These are phyloP conservation scores for Solanum phureja DNA, from an alignment of 257 asterid genomes.

Conservation along the genomic window DNA sequence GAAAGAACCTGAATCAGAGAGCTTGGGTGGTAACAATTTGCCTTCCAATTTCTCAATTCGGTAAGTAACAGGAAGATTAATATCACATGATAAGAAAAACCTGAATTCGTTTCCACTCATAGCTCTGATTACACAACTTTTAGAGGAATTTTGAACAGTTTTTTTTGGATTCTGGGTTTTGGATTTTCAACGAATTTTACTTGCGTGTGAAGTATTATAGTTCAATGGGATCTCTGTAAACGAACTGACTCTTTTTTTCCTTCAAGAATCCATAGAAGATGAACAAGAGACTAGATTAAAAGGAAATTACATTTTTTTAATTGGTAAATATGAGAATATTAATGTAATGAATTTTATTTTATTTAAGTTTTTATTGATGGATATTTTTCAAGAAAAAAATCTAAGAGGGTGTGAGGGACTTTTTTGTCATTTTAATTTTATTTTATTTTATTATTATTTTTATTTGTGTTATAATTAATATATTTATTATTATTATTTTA, in stretches of 20 bases:
- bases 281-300: not conserved
- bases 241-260: not conserved
- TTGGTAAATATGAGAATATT: not conserved
- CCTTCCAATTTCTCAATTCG: conserved; percentile 91
- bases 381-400: not conserved
- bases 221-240: not conserved
- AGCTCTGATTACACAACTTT: not conserved
- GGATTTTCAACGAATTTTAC: not conserved
- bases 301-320: not conserved
- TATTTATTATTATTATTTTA: too few species aligned
- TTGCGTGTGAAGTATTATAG: not conserved
- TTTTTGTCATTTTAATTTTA: not conserved
- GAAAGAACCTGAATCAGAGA: conserved; percentile 47
- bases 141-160: not conserved
- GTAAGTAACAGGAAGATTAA: conserved; percentile 85
- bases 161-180: not conserved
- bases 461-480: not conserved
- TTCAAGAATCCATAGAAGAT: not conserved
- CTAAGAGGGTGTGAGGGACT: not conserved
- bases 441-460: not conserved
- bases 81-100: conserved; percentile 91
- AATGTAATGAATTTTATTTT: not conserved
- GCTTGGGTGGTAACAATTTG: conserved; percentile 34
- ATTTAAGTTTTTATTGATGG: not conserved
- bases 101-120: conserved; percentile 87